These are phyloP conservation scores for Aspergillus sp. DNA, from an alignment of 2,329 filamentous ascomycete genomes.

Conservation along the genomic window DNA sequence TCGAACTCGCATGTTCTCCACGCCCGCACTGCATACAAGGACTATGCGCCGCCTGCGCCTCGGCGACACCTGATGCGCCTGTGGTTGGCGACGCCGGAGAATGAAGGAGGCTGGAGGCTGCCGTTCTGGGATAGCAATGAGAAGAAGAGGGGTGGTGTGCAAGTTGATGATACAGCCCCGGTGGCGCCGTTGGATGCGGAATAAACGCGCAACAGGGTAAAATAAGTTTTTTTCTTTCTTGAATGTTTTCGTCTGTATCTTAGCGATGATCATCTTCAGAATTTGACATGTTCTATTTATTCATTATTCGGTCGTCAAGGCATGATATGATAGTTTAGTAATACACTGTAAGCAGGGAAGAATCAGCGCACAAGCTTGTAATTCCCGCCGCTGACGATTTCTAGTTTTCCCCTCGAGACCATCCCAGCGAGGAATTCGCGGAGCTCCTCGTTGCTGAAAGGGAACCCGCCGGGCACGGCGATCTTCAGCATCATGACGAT, in stretches of 20 bases:
- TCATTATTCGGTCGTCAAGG: neutral
- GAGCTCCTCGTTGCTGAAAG: slow-evolving; percentile 87
- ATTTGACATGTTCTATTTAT: neutral
- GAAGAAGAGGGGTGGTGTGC: slow-evolving; percentile 36
- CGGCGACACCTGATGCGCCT: slow-evolving; percentile 33
- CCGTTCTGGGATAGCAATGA: slow-evolving; percentile 31
- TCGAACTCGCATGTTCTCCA: slow-evolving; percentile 35
- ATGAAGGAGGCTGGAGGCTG: slow-evolving; percentile 34
- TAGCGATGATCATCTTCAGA: slow-evolving; percentile 1
- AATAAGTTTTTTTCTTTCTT: neutral
- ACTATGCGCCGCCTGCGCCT: slow-evolving; percentile 28
- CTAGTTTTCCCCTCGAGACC: slow-evolving; percentile 72
- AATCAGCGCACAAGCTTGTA: slow-evolving; percentile 58
- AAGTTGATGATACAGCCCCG: slow-evolving; percentile 33
- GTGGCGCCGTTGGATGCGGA: slow-evolving; percentile 33
- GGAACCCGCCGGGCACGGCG: slow-evolving; percentile 83
- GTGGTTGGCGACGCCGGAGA: slow-evolving; percentile 32
- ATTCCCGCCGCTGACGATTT: slow-evolving; percentile 68
- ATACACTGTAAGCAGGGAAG: neutral
- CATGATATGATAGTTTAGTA: neutral
- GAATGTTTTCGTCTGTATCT: slow-evolving; percentile 14
- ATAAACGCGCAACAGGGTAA: slow-evolving; percentile 6
- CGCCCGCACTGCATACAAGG: slow-evolving; percentile 33
- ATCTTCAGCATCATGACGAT: slow-evolving; percentile 97
- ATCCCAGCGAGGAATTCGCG: slow-evolving; percentile 78